Evolutionary conservation across 1,284 basidiomycete genomes (phyloP), one percentile per base, ranked within the genome.

Genomic region (Fomitopsis schrenkii): DNA sequence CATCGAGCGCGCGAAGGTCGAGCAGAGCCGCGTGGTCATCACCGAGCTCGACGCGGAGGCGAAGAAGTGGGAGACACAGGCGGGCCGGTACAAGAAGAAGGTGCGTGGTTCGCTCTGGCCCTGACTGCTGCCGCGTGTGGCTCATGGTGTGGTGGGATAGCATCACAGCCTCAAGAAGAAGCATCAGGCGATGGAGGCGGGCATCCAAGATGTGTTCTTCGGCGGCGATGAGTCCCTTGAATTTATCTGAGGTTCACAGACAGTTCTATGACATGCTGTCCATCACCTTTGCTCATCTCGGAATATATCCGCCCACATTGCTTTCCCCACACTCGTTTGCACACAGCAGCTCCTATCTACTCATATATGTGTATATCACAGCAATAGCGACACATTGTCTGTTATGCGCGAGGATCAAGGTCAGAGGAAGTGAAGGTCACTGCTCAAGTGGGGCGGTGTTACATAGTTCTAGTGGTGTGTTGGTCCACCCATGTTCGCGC

Each of bases 41-140:
- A 35, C 45, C 15, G 41, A 50, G 22, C 35, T 63, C 48, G 45
- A 65, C n/a, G 55, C 35, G 19, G 65, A 68, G 40, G 30, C 57
- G 38, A 59, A 53, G 44, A 30, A 56, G 42, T 60, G 63, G 58
- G 57, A 55, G 30, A 56, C 54, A 14, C 61, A 56, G 41, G 58
- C 61, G n/a, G 5, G 58, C 19, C 15, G 52, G 40, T 69, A 68
- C 55, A 68, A 63, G 64, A 68, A 68, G 59, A 68, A 67, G 62
- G 68, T 68, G 53, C 30, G 64, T 41, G 42, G n/a, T 6, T 22
- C 12, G 5, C 19, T 14, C 12, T 5, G 38, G 3, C 12, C 22
- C 10, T 54, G 28, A 3, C 22, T 22, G 17, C 14, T 53, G 17
- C 15, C 22, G 30, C 30, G 30, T n/a, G 36, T 15, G 22, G n/a